Evolutionary conservation across 2,329 filamentous ascomycete genomes (phyloP), one percentile per base, ranked within the genome.

Genomic region (Colletotrichum paranaense): DNA sequence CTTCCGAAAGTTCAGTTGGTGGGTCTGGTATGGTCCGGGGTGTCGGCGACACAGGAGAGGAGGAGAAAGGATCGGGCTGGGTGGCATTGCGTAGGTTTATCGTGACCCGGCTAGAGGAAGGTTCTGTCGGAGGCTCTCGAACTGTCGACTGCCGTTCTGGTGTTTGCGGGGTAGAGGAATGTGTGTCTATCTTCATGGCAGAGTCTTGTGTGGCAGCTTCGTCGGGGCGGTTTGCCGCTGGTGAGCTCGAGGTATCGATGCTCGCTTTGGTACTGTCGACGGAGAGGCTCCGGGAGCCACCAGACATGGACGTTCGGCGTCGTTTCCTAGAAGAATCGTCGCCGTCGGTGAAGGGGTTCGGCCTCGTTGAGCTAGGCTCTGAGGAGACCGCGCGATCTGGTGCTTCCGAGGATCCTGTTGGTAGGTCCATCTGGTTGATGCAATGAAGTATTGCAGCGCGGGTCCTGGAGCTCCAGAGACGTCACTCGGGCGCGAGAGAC

Each of bases 261-360:
- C 80, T 80, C 24, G 79, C 80, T 59, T 79, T 79, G 67, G 78
- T 76, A 32, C 83, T 83, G 69, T 89, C 87, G 76, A 86, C 81
- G 24, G 90, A 91, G 72, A 83, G 83, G 77, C 87, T 88, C 72
- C 87, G 85, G 30, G 90, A 91, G 70, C 84, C 86, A 22, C 71
- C 71, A 68, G 87, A 87, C 64, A 86, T 82, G 16, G 90, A 92
- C 35, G 90, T 91, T 76, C 90, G 88, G 75, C 89, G 90, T 65
- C 91, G 89, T 81, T 92, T 92, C 76, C 90, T 86, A 68, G 90
- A 86, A 55, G 87, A 85, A 59, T 82, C 78, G 76, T 90, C 88
- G 79, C 82, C 84, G 81, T 91, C 89, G 82, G 91, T 87, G 80
- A 92, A 92, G 53, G 91, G 91, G 76, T 92, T 92, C 65, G 89